Evolutionary conservation across 2,329 filamentous ascomycete species (phyloP).

Genomic region (Colletotrichum cordylinicola): DNA sequence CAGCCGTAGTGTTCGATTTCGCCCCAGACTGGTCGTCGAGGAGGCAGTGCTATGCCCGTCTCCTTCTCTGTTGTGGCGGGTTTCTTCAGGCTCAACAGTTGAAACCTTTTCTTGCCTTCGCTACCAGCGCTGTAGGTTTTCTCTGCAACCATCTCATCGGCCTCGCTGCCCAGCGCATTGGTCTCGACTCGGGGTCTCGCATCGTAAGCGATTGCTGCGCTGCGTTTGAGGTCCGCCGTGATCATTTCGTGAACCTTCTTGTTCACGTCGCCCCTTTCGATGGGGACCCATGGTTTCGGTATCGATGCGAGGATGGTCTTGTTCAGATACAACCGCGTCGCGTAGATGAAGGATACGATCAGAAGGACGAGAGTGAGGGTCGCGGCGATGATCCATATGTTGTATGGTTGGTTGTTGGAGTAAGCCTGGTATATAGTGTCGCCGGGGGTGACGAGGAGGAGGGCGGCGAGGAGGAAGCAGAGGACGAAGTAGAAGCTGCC

Average conservation of each 20-base stretch:
- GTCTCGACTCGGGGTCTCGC: constrained; percentile 68
- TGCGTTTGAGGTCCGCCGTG: constrained; percentile 72
- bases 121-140: constrained; percentile 22
- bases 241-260: constrained; percentile 80
- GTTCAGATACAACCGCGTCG: constrained; percentile 85
- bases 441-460: constrained; percentile 81
- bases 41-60: constrained; percentile 53
- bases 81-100: constrained; percentile 36
- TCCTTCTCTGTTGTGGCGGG: constrained; percentile 41
- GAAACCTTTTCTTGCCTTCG: constrained; percentile 23
- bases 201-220: constrained; percentile 82
- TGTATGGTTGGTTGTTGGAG: constrained; percentile 69
- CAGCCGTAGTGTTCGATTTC: constrained; percentile 87
- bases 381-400: constrained; percentile 82
- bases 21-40: constrained; percentile 72
- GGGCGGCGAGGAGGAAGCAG: constrained; percentile 72
- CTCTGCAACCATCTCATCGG: constrained; percentile 7
- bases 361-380: constrained; percentile 76
- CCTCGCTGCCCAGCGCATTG: constrained; percentile 19
- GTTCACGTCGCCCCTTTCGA: constrained; percentile 84
- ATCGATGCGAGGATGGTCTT: constrained; percentile 80
- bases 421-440: constrained; percentile 83
- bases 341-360: constrained; percentile 78
- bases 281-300: constrained; percentile 84
- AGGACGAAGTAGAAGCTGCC: constrained; percentile 78